Percentiles rank a stretch among this genome's conserved stretches.
Evolutionary conservation across 495 filamentous ascomycete genomes (phyloP).

Genomic region (Aspergillus taichungensis): DNA sequence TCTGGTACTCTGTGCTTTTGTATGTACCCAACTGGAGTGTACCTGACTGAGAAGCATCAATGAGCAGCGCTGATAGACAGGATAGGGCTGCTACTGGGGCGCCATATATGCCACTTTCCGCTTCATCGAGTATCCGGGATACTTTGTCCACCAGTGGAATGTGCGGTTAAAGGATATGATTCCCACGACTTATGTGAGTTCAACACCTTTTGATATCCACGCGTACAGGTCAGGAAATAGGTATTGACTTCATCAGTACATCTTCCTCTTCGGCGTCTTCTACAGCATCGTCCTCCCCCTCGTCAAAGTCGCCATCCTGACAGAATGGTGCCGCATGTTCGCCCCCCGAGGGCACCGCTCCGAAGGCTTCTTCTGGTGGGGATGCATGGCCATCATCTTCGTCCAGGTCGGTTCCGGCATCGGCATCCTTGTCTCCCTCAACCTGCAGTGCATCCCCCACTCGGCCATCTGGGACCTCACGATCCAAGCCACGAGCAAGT

Average conservation of each 20-base stretch:
- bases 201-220: not conserved
- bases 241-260: not conserved
- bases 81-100: slow-evolving; percentile 11
- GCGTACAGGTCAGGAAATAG: too few species aligned
- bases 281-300: slow-evolving; percentile 11
- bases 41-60: too few species aligned
- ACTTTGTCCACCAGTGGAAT: slow-evolving; percentile 18
- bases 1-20: not conserved
- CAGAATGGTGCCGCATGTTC: slow-evolving; percentile 20
- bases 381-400: not conserved
- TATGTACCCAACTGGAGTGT: too few species aligned
- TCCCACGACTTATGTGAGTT: slow-evolving; percentile 10
- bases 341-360: slow-evolving; percentile 1
- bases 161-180: slow-evolving; percentile 11
- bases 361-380: slow-evolving; percentile 4
- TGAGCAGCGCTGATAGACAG: too few species aligned
- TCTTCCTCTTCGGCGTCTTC: slow-evolving; percentile 2
- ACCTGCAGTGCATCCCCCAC: slow-evolving; percentile 7
- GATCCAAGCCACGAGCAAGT: not conserved
- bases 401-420: not conserved
- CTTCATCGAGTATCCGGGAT: slow-evolving; percentile 12
- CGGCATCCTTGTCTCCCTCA: not conserved
- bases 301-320: slow-evolving; percentile 15
- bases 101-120: slow-evolving; percentile 7
- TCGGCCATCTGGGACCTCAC: slow-evolving; percentile 5